Conservation (phyloP, 139 green algal genomes). For the Chlorella sp. region DNA sequence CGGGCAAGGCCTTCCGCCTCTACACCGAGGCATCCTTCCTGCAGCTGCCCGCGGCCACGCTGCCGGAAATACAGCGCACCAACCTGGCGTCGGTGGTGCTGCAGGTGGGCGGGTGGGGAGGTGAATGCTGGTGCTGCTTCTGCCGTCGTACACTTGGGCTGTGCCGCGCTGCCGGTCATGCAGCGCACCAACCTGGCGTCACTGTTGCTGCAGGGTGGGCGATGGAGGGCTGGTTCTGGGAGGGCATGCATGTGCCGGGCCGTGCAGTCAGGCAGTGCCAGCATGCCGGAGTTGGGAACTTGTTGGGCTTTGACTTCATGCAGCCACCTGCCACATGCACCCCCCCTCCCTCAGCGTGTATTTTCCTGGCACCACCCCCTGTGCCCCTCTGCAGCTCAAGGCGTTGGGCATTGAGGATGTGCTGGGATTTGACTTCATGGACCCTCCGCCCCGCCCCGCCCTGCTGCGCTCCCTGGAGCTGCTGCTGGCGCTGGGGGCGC, state of each 20-base stretch:
- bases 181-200: conserved; percentile 78
- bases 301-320: too few relatives aligned
- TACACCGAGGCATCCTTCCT: conserved; percentile 89
- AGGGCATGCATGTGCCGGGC: too few relatives aligned
- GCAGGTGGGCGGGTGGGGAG: conserved; percentile 65
- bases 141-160: too few relatives aligned
- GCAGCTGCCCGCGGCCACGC: conserved; percentile 64
- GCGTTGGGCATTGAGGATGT: conserved; percentile 64
- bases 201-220: conserved; percentile 86
- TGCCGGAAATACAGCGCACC: conserved; percentile 87
- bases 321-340: not conserved
- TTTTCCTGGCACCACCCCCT: too few relatives aligned
- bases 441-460: conserved; percentile 85
- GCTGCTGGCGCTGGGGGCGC: conserved; percentile 79
- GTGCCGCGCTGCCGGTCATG: conserved; percentile 89
- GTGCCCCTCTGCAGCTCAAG: too few relatives aligned
- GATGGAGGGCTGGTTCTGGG: not conserved
- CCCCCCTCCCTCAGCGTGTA: too few relatives aligned
- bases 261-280: too few relatives aligned
- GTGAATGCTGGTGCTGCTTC: too few relatives aligned
- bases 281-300: too few relatives aligned
- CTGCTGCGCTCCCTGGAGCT: conserved; percentile 86
- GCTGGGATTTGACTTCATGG: conserved; percentile 92
- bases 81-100: conserved; percentile 84
- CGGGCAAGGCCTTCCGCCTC: conserved; percentile 80